Conservation (phyloP, 78 protist genomes). For the Isochrysis galbana region DNA sequence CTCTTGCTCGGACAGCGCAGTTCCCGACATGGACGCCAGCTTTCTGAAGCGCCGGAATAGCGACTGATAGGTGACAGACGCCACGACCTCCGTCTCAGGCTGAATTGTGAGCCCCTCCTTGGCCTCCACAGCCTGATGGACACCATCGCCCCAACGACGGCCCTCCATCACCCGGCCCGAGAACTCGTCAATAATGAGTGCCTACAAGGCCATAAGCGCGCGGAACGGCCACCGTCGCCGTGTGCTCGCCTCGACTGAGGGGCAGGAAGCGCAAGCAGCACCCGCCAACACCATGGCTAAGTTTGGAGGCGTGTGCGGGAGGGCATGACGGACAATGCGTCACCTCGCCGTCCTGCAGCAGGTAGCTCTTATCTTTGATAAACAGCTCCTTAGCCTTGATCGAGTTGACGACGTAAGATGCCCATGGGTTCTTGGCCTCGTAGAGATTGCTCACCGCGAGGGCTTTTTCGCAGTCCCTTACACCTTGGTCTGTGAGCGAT, state of each 20-base stretch:
- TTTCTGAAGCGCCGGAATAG: slow-evolving; percentile 20
- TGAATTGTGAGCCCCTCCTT: slow-evolving; percentile 29
- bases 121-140: slow-evolving; percentile 46
- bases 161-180: slow-evolving; percentile 51
- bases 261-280: no score
- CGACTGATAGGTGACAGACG: slow-evolving; percentile 51
- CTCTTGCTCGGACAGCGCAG: slow-evolving; percentile 33
- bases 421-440: slow-evolving; percentile 42
- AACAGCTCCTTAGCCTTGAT: slow-evolving; percentile 48
- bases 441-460: background rate
- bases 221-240: no score
- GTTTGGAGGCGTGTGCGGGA: no score
- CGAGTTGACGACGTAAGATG: slow-evolving; percentile 41
- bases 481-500: slow-evolving; percentile 28
- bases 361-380: background rate
- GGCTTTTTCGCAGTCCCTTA: background rate
- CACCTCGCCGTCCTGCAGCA: slow-evolving; percentile 41
- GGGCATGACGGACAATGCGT: no score
- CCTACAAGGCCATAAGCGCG: no score
- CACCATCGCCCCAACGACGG: slow-evolving; percentile 50
- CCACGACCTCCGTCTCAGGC: slow-evolving; percentile 47
- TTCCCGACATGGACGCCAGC: slow-evolving; percentile 57
- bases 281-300: no score
- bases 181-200: slow-evolving; percentile 54
- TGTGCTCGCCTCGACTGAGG: no score